Conservation (phyloP, 768 basidiomycete genomes). For the Tricholoma sp. region DNA sequence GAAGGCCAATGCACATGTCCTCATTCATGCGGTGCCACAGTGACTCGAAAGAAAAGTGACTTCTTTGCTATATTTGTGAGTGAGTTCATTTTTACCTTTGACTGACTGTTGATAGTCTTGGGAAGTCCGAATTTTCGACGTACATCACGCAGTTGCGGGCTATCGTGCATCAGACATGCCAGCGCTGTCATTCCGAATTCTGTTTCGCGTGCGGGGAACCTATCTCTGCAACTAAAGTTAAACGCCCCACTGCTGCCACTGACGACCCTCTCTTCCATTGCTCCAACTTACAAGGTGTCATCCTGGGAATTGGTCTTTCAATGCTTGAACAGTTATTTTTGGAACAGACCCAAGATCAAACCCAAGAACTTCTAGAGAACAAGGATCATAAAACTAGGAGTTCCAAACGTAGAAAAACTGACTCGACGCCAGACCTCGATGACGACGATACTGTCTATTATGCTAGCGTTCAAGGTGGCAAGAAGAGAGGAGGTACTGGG, state of each 20-base stretch:
- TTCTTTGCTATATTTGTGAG: conserved; percentile 84
- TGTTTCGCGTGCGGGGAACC: conserved; percentile 79
- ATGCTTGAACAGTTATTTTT: conserved; percentile 77
- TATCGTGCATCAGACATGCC: conserved; percentile 58
- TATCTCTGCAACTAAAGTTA: conserved; percentile 38
- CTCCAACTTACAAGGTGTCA: conserved; percentile 81
- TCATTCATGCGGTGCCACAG: conserved; percentile 61
- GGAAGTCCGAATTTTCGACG: conserved; percentile 63
- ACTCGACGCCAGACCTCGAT: conserved; percentile 24
- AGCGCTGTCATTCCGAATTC: conserved; percentile 52
- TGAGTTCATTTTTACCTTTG: conserved; percentile 7
- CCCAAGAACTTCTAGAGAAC: conserved; percentile 26
- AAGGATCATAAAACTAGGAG: conserved; percentile 32
- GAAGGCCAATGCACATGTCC: conserved; percentile 67
- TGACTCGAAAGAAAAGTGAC: conserved; percentile 63
- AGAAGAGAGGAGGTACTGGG: conserved; percentile 75
- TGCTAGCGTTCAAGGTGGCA: conserved; percentile 45
- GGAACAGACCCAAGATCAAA: conserved; percentile 52
- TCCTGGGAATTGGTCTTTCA: conserved; percentile 85
- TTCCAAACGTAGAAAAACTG: conserved; percentile 44
- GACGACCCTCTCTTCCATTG: conserved; percentile 80
- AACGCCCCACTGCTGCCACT: conserved; percentile 36
- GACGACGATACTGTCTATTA: conserved; percentile 54
- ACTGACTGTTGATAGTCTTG: conserved; percentile 11
- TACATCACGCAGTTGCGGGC: conserved; percentile 63